Evolutionary conservation across 2,329 filamentous ascomycete species (phyloP), one percentile per base, ranked within the genome.

Genomic region (Canariomyces notabilis): DNA sequence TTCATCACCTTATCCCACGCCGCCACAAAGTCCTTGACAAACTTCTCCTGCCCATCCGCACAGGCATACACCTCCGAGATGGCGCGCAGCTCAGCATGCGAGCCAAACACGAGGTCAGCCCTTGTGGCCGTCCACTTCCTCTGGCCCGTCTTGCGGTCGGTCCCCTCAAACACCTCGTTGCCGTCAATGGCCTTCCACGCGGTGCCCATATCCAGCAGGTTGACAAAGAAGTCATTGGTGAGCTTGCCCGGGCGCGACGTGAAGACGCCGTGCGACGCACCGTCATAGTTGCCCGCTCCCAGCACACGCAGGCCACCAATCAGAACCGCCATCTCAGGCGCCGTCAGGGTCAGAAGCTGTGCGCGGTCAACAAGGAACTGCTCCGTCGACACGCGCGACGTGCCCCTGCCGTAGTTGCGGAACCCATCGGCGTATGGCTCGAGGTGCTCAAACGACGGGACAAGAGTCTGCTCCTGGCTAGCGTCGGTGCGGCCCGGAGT

Each of bases 141-240:
- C 42, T 69, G 60, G 42, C 83, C 82, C n/a, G 75, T 77, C 74
- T 81, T 81, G 64, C 79, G 80, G 67, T 87, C 82, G 7, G 67
- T 59, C 31, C 82, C 84, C 54, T 81, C 76, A 63, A 77, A 89
- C 39, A 74, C 45, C 58, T 88, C 83, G 21, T 67, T 62, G 44
- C 65, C 67, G n/a, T 57, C 55, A 32, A 67, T 67, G 0, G 76
- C 59, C 68, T 79, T 80, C 86, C 86, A 89, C 18, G 67, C 71
- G 6, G 76, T 85, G 64, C 67, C 69, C 58, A 75, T 77, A 59
- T 88, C 84, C 19, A 90, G 76, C 2, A 90, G 73, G 69, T 89
- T 89, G 66, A 87, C 76, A 61, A 90, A 90, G 75, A 88, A 90
- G 69, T 89, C 86, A 66, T 86, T 89, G 60, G 80, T 86, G 58